Conservation (phyloP, 176 grass and related monocot genomes). For the Leersia perrieri region DNA sequence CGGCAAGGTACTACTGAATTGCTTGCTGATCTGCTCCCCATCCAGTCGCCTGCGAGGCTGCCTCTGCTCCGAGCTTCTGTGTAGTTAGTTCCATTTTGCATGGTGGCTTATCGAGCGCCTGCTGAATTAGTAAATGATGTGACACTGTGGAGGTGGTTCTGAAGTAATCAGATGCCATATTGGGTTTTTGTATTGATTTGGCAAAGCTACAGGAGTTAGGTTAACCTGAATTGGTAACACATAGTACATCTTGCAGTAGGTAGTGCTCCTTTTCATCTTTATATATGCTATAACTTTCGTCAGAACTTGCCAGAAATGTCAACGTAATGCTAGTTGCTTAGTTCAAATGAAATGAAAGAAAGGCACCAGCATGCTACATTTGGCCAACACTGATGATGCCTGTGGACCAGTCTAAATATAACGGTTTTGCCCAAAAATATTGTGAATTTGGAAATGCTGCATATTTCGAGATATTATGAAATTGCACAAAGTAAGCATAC, state of each 20-base stretch:
- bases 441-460: background rate
- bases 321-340: background rate
- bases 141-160: background rate
- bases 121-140: background rate
- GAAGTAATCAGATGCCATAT: background rate
- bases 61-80: background rate
- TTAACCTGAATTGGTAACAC: background rate
- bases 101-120: background rate
- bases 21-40: background rate
- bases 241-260: background rate
- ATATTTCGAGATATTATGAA: background rate
- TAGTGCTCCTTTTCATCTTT: background rate
- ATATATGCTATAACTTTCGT: background rate
- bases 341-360: background rate
- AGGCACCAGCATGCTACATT: background rate
- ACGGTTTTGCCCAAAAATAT: background rate
- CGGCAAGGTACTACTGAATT: constrained; percentile 39
- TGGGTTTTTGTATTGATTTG: background rate
- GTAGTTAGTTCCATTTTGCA: background rate
- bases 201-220: background rate
- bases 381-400: background rate
- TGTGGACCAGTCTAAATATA: background rate
- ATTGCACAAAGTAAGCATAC: background rate
- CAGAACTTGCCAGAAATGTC: background rate
- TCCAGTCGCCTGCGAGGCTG: background rate